Evolutionary conservation across 805 yeast genomes (phyloP).

Genomic region (Kodamaea neixiangensis): DNA sequence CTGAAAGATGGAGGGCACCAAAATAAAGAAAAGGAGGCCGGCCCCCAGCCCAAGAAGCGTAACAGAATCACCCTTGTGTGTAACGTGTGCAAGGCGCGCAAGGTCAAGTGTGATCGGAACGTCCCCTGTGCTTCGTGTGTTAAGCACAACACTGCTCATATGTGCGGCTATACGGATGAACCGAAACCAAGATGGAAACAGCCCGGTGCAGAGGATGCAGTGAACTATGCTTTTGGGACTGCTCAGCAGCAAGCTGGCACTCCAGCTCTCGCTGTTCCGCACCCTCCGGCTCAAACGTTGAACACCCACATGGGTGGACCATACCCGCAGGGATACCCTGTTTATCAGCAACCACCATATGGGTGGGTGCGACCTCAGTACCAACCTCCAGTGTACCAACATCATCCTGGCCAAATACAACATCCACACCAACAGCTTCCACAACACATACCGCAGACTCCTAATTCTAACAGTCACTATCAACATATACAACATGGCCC

Average conservation of each 20-base stretch:
- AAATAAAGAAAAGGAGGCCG: background rate
- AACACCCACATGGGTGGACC: background rate
- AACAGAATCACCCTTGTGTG: slow-evolving; percentile 19
- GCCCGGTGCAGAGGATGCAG: background rate
- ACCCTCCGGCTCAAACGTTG: background rate
- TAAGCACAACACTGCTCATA: slow-evolving; percentile 14
- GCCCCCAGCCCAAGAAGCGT: slow-evolving; percentile 6
- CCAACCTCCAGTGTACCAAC: background rate
- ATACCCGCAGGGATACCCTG: background rate
- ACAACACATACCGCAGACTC: background rate
- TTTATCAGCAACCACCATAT: background rate
- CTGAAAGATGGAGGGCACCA: background rate
- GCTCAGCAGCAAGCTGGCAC: background rate
- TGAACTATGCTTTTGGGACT: background rate
- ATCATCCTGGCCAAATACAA: background rate
- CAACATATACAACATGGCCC: slow-evolving; percentile 1
- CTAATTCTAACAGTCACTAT: background rate
- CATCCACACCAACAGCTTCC: background rate
- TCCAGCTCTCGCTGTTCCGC: background rate
- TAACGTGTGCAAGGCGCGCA: slow-evolving; percentile 22
- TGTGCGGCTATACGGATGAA: slow-evolving; percentile 15
- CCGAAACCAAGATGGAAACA: background rate
- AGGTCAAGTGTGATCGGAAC: slow-evolving; percentile 19
- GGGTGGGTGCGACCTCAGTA: background rate
- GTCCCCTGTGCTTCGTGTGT: slow-evolving; percentile 18